Percentiles rank a stretch among this genome's conserved stretches.
Conservation (phyloP, 2,329 filamentous ascomycete genomes). For the Ceratocystis colombiana region DNA sequence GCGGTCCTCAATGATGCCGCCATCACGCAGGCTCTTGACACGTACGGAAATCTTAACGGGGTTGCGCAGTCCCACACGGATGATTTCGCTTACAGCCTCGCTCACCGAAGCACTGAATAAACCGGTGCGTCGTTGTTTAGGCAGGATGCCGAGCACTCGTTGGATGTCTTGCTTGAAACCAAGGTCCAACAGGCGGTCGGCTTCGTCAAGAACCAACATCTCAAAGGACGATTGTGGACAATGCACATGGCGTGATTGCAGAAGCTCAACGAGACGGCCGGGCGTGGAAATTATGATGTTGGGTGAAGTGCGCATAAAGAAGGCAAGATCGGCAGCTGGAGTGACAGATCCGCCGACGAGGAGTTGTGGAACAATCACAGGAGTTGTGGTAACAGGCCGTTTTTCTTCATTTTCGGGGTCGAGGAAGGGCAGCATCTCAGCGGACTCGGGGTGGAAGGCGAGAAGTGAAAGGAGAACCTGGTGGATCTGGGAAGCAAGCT, state of each 20-base stretch:
- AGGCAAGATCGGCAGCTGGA: slow-evolving; percentile 74
- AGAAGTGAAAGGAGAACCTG: slow-evolving; percentile 67
- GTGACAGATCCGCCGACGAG: slow-evolving; percentile 72
- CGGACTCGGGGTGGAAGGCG: slow-evolving; percentile 71
- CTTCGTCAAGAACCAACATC: slow-evolving; percentile 85
- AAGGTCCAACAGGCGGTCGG: slow-evolving; percentile 81
- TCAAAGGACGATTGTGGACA: slow-evolving; percentile 85
- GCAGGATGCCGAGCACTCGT: slow-evolving; percentile 69
- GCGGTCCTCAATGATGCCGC: slow-evolving; percentile 62
- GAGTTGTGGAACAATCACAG: slow-evolving; percentile 70
- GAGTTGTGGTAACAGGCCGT: slow-evolving; percentile 38
- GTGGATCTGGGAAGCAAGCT: slow-evolving; percentile 84
- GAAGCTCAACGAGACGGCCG: slow-evolving; percentile 75
- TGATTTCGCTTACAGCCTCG: slow-evolving; percentile 86
- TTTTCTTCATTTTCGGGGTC: slow-evolving; percentile 47
- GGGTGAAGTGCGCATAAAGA: slow-evolving; percentile 72
- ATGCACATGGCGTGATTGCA: slow-evolving; percentile 78
- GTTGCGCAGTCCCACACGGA: slow-evolving; percentile 83
- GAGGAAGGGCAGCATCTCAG: slow-evolving; percentile 49
- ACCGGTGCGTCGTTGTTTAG: slow-evolving; percentile 87
- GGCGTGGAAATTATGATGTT: slow-evolving; percentile 88
- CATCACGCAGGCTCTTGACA: slow-evolving; percentile 63
- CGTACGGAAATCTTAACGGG: slow-evolving; percentile 92
- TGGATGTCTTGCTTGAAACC: slow-evolving; percentile 89
- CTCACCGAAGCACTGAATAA: slow-evolving; percentile 94